phyloP scores from a whole-genome alignment of 768 basidiomycete species.

The Gautieria morchelliformis region DNA sequence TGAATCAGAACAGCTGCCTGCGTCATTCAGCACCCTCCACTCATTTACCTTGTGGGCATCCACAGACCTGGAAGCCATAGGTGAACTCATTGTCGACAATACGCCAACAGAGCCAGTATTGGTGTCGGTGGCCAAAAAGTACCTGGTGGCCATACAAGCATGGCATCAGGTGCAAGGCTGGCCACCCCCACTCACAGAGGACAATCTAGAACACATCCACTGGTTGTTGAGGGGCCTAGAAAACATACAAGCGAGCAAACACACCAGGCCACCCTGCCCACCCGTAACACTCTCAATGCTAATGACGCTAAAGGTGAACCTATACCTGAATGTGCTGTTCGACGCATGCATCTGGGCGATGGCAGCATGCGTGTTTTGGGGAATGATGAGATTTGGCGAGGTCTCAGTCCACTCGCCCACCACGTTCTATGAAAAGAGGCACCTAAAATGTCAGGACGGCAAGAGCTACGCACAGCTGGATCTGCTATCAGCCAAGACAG shows the following conservation, averaged over 20 bases:
- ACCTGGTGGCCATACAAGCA: slow-evolving; percentile 26
- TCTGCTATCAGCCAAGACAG: background rate
- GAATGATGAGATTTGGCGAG: too few relatives aligned
- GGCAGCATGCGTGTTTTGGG: too few relatives aligned
- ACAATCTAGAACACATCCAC: slow-evolving; percentile 16
- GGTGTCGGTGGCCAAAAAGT: slow-evolving; percentile 19
- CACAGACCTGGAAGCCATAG: slow-evolving; percentile 17
- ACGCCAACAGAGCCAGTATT: slow-evolving; percentile 25
- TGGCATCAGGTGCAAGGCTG: slow-evolving; percentile 33
- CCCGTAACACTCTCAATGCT: slow-evolving; percentile 29
- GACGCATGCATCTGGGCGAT: slow-evolving; percentile 33
- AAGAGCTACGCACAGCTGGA: background rate
- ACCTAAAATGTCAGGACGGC: slow-evolving; percentile 1
- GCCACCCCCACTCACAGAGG: slow-evolving; percentile 21
- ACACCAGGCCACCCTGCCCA: slow-evolving; percentile 20
- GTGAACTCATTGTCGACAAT: slow-evolving; percentile 3
- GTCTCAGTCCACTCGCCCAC: slow-evolving; percentile 24
- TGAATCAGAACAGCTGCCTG: slow-evolving; percentile 18
- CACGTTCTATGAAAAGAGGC: background rate
- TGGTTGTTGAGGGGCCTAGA: slow-evolving; percentile 23
- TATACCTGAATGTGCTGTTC: slow-evolving; percentile 23
- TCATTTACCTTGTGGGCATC: slow-evolving; percentile 29
- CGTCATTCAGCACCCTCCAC: slow-evolving; percentile 21
- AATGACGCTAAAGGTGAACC: slow-evolving; percentile 10
- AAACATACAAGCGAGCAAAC: too few relatives aligned